Evolutionary conservation across 2,329 filamentous ascomycete genomes (phyloP).

Genomic region (Zalaria sp.): DNA sequence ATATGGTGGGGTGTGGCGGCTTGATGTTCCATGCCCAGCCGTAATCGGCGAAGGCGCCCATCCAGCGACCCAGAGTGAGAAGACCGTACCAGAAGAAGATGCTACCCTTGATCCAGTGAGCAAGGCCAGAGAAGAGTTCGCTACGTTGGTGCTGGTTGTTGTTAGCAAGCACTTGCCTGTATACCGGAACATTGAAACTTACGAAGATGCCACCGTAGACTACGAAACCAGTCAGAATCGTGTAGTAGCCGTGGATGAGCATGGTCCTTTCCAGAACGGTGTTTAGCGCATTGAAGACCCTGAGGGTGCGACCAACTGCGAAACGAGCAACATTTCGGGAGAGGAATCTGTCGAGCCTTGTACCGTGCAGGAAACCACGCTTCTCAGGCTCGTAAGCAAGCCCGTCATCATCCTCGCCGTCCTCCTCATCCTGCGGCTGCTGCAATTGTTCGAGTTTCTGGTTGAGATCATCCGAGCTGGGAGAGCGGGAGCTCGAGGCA

Average conservation of each 20-base stretch:
- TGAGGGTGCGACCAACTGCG: conserved; percentile 38
- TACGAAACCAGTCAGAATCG: conserved; percentile 55
- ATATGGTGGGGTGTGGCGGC: conserved; percentile 41
- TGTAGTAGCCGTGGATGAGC: conserved; percentile 59
- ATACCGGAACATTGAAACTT: conserved; percentile 22
- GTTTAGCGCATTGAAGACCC: conserved; percentile 44
- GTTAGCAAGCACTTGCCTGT: conserved; percentile 5
- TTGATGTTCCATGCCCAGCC: conserved; percentile 91
- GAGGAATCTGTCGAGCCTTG: conserved; percentile 12
- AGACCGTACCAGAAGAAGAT: conserved; percentile 88
- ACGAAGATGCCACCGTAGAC: conserved; percentile 73
- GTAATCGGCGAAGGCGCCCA: conserved; percentile 72
- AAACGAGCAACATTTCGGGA: conserved; percentile 10
- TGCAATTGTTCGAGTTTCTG: conserved; percentile 10
- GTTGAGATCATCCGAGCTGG: conserved; percentile 15
- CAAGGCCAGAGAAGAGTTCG: conserved; percentile 67
- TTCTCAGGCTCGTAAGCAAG: conserved; percentile 31
- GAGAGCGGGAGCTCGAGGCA: conserved; percentile 13
- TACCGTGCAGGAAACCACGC: conserved; percentile 26
- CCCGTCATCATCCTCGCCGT: conserved; percentile 32
- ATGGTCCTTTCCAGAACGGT: conserved; percentile 58
- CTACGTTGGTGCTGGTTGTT: conserved; percentile 34
- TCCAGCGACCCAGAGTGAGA: conserved; percentile 71
- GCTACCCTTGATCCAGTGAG: conserved; percentile 82
- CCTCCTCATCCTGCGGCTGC: conserved; percentile 6